Conservation (phyloP, 495 filamentous ascomycete species). For the Parathielavia hyrcaniae region DNA sequence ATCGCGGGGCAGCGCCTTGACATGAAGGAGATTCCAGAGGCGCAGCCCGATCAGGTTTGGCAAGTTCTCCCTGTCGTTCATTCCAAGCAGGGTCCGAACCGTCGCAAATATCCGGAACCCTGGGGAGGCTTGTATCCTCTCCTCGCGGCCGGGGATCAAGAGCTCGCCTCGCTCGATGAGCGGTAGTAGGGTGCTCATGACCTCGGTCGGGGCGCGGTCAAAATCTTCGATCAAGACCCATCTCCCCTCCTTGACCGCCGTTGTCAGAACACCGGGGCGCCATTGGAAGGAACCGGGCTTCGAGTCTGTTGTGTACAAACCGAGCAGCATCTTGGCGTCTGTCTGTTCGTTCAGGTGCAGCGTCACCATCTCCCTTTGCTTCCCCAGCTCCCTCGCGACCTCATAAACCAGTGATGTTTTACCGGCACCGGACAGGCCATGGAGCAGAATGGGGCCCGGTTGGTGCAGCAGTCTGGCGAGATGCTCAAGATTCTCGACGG, state of each 20-base stretch:
- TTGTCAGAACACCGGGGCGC: slow-evolving; percentile 90
- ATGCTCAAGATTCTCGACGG: slow-evolving; percentile 58
- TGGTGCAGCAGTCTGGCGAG: slow-evolving; percentile 61
- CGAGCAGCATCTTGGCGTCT: slow-evolving; percentile 89
- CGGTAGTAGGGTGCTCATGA: slow-evolving; percentile 83
- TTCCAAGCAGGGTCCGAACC: slow-evolving; percentile 68
- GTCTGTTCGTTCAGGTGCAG: slow-evolving; percentile 96
- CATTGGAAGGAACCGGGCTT: slow-evolving; percentile 84
- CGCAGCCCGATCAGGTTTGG: slow-evolving; percentile 64
- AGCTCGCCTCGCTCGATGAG: slow-evolving; percentile 85
- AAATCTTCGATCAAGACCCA: slow-evolving; percentile 98
- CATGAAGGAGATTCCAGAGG: slow-evolving; percentile 69
- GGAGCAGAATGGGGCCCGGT: slow-evolving; percentile 65
- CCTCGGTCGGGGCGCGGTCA: slow-evolving; percentile 89
- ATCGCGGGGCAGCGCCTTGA: slow-evolving; percentile 57
- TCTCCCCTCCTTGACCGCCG: slow-evolving; percentile 83
- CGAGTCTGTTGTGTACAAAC: slow-evolving; percentile 80
- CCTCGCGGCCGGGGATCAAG: slow-evolving; percentile 76
- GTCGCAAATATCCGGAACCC: slow-evolving; percentile 90
- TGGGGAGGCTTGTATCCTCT: slow-evolving; percentile 70
- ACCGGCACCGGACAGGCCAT: slow-evolving; percentile 79
- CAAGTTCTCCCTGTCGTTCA: slow-evolving; percentile 59
- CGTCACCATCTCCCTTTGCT: slow-evolving; percentile 71
- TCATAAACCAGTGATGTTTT: slow-evolving; percentile 86
- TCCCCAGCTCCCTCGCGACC: slow-evolving; percentile 67